Base-by-base conservation (phyloP, 495 filamentous ascomycete genomes). In the Hypoxylon rickii region DNA sequence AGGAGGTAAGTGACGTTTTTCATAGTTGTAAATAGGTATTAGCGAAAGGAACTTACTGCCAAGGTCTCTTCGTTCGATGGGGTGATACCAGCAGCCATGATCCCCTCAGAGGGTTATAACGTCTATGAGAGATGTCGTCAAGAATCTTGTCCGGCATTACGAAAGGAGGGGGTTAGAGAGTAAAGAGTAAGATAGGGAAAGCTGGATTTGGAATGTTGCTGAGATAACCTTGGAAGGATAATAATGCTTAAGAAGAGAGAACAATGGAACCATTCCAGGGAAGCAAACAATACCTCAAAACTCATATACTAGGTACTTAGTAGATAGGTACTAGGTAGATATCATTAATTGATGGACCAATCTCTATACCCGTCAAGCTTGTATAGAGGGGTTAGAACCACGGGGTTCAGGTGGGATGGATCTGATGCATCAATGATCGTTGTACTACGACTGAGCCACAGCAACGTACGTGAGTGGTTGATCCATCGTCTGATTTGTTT, bases 81-180 rank as follows among this genome's bases (percentile, higher is more conserved):
- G 94, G 94, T 7, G 94, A 97, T 12, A 97, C 94, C 11, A 99
- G 78, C 45, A 99, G 78, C 85, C 90, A 94, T 24, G 87, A 91
- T 20, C 89, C 92, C 33, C 87, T 85, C 39, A 99, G 75, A 21
- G 91, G 92, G 69, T 99, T 99, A 71, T 86, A 97, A 60, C 94
- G 86, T 58, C 95, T 79, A 69, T 99, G 94, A 22, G 94, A 97
- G 65, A 99, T 97, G 68, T 97, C 92, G 77, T 99, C 83, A 16
- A 99, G 88, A 38, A 99, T 88, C 44, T 78, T 66, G 66, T 80
- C 79, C 0, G 79, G 74, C 80, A 83, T 83, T 12, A 53, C 60
- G 34, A 56, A n/a, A 3, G 12, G 32, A 34, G n/a, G n/a, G n/a
- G n/a, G 24, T 29, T 29, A 29, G 4, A 4, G 24, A 29, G 10